Percentiles rank a stretch among this genome's conserved stretches.
These are phyloP conservation scores for Lactifluus subvellereus DNA, from an alignment of 768 basidiomycete species.

Conservation along the genomic window DNA sequence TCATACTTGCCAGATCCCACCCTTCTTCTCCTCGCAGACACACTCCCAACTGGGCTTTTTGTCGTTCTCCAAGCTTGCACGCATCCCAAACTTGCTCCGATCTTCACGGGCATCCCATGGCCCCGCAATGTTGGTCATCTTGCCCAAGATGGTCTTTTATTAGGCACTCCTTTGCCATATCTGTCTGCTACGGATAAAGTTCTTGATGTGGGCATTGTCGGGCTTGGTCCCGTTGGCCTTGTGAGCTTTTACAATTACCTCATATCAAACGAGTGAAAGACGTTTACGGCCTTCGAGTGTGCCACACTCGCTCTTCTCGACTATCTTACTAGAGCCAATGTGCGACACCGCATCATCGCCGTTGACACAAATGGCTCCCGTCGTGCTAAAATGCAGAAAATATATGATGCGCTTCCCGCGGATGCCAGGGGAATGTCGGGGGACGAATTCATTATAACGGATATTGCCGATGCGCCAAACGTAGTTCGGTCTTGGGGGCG, in stretches of 20 bases:
- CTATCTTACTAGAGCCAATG: constrained; percentile 40
- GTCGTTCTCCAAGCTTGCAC: constrained; percentile 66
- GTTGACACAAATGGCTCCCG: constrained; percentile 56
- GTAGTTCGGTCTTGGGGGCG: constrained; percentile 48
- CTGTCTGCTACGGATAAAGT: constrained; percentile 43
- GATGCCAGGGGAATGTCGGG: constrained; percentile 31
- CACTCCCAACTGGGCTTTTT: constrained; percentile 75
- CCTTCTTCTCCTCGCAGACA: constrained; percentile 67
- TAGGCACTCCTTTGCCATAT: constrained; percentile 19
- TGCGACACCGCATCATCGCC: constrained; percentile 53
- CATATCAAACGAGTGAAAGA: neutral
- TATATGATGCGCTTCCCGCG: constrained; percentile 43
- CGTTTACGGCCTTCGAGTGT: constrained; percentile 37
- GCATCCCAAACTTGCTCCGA: constrained; percentile 63
- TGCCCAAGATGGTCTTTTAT: neutral
- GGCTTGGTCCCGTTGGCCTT: constrained; percentile 75
- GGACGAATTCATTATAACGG: constrained; percentile 46
- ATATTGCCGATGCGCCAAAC: constrained; percentile 47
- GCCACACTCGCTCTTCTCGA: constrained; percentile 60
- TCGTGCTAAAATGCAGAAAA: constrained; percentile 52
- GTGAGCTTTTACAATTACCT: constrained; percentile 30
- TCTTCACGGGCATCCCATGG: constrained; percentile 55
- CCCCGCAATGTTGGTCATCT: constrained; percentile 33
- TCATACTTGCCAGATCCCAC: constrained; percentile 52
- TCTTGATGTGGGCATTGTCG: constrained; percentile 61